Evolutionary conservation across 2,329 filamentous ascomycete genomes (phyloP).

Genomic region (Rutstroemia sp.): DNA sequence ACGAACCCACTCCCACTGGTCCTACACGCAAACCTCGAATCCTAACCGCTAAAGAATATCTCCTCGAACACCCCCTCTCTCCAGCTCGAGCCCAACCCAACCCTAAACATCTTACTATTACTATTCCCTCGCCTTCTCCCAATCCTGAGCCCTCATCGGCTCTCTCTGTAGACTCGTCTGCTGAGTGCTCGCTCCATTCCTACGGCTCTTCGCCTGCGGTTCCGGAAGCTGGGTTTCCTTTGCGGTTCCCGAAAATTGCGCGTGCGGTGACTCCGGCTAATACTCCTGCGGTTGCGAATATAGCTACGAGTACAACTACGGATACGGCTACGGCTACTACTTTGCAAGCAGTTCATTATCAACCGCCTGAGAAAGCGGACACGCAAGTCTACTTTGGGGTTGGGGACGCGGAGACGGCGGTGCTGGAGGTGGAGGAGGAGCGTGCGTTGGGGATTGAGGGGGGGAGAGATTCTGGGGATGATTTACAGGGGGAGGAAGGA

Average conservation of each 20-base stretch:
- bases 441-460: background rate
- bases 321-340: background rate
- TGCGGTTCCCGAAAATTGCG: too few species aligned
- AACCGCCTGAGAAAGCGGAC: background rate
- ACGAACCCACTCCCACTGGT: background rate
- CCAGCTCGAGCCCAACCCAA: background rate
- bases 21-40: background rate
- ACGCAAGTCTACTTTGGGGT: background rate
- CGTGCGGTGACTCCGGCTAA: too few species aligned
- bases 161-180: background rate
- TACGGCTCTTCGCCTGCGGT: background rate
- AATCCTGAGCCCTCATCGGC: background rate
- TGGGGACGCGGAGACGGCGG: background rate
- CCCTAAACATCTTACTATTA: background rate
- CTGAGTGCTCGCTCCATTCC: slow-evolving; percentile 1
- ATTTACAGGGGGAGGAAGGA: too few species aligned
- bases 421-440: background rate
- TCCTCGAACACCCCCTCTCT: background rate
- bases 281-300: too few species aligned
- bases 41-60: background rate
- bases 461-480: background rate
- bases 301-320: background rate
- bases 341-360: background rate
- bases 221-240: too few species aligned
- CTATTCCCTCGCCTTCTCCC: background rate